Evolutionary conservation across 2,329 filamentous ascomycete genomes (phyloP), one percentile per base, ranked within the genome.

Genomic region (Elsinoe australis): DNA sequence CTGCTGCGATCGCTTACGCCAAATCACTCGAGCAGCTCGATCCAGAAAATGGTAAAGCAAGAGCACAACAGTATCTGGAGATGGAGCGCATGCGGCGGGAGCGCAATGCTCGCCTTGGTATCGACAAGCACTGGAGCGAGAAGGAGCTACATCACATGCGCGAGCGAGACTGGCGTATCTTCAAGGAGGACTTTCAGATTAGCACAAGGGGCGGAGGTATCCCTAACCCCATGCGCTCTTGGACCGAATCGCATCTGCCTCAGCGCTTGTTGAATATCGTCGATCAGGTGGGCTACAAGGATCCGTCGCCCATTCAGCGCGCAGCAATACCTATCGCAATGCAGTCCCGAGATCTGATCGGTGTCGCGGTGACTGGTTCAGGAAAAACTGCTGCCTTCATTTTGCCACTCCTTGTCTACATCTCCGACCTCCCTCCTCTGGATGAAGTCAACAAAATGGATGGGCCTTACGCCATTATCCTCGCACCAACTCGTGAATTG

Each of bases 101-200:
- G 60, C 79, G 85, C 54, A 80, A 81, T 8, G 69, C 72, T 1
- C 78, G 84, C 53, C 87, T 83, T 54, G 83, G 82, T 26, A 74
- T 94, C 49, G 89, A 94, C 58, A 89, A 89, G 65, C 88, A 95
- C 67, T 98, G 92, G 92, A 88, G 85, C 49, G 87, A 95, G 63
- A 98, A 98, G 79, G 78, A 76, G 53, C 71, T 96, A 53, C 80
- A 85, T 10, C 86, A 95, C 59, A 98, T 98, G 92, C 85, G 87
- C 53, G 89, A 96, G 68, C 78, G 92, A 64, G 92, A 98, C 67
- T 98, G 92, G 92, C 86, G 92, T 62, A 96, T 98, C 58, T 95
- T 98, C 80, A 98, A 96, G 69, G 92, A 96, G 66, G 89, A 98
- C 67, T 96, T 95, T 70, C 94, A 92, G 58, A 98, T 98, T 63